Evolutionary conservation across 192 early-diverging fungal genomes (phyloP).

Genomic region (Linnemannia hyalina): DNA sequence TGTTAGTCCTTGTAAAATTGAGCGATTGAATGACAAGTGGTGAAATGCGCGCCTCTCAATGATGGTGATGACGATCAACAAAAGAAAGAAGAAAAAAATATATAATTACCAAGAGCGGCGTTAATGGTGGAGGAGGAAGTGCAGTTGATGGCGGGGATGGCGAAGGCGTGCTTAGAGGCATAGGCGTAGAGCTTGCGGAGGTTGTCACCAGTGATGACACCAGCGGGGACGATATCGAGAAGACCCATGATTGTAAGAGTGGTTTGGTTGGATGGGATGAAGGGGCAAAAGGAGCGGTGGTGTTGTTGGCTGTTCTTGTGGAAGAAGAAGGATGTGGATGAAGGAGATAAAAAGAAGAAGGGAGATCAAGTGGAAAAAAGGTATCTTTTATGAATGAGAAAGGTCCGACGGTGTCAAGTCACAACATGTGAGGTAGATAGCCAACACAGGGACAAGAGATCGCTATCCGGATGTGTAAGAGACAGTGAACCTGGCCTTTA

Average conservation of each 20-base stretch:
- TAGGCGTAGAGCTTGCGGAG: constrained; percentile 83
- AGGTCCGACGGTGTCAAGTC: background rate
- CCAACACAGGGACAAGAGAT: background rate
- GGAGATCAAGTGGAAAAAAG: background rate
- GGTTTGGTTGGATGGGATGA: constrained; percentile 2
- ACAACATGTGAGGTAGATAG: background rate
- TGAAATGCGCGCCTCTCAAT: background rate
- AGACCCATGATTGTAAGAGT: constrained; percentile 68
- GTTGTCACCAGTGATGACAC: constrained; percentile 93
- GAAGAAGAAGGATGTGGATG: constrained; percentile 14
- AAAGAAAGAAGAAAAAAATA: background rate
- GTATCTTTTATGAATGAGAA: background rate
- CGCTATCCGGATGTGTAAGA: background rate
- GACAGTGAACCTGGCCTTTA: background rate
- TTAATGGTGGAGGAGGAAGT: constrained; percentile 92
- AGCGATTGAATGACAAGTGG: too few relatives aligned
- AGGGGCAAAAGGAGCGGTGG: background rate
- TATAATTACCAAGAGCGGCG: constrained; percentile 71
- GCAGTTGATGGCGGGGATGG: constrained; percentile 96
- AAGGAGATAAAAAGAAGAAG: constrained; percentile 3
- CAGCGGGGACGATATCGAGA: constrained; percentile 84
- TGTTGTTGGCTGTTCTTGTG: background rate
- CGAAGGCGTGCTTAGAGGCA: constrained; percentile 82
- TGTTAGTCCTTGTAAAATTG: background rate
- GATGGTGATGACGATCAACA: background rate